Evolutionary conservation across 1,284 basidiomycete species (phyloP).

Genomic region (Vanrija sp.): DNA sequence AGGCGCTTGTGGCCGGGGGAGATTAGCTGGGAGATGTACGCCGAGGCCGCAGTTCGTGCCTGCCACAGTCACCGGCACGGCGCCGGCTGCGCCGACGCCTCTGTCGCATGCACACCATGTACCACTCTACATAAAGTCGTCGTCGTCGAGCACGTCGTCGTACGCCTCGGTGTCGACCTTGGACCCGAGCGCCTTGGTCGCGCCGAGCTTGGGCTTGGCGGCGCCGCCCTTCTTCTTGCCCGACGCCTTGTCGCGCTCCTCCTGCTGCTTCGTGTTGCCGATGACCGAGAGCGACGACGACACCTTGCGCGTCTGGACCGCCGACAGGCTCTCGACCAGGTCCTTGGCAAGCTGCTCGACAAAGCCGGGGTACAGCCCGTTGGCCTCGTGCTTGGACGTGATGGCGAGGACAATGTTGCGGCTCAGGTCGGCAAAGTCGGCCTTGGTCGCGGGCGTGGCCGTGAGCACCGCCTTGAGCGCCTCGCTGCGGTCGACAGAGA

Average conservation of each 20-base stretch:
- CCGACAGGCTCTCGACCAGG: constrained; percentile 68
- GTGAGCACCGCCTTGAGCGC: constrained; percentile 63
- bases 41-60: no score
- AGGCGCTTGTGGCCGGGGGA: no score
- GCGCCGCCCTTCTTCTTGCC: constrained; percentile 82
- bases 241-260: constrained; percentile 73
- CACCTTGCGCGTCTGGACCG: constrained; percentile 82
- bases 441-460: constrained; percentile 73
- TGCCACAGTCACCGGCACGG: no score
- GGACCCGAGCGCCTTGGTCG: constrained; percentile 55
- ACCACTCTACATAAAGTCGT: constrained; percentile 43
- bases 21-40: no score
- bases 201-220: constrained; percentile 67
- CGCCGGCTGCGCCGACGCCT: no score
- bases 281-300: constrained; percentile 75
- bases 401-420: constrained; percentile 66
- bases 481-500: constrained; percentile 9
- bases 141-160: constrained; percentile 74
- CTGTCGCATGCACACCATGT: neutral
- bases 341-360: constrained; percentile 74
- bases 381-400: constrained; percentile 69
- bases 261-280: constrained; percentile 90
- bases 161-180: constrained; percentile 74
- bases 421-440: constrained; percentile 73
- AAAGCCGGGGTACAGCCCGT: constrained; percentile 75